These are phyloP conservation scores for Arctium minus DNA, from an alignment of 129 eudicot genomes.

Conservation along the genomic window DNA sequence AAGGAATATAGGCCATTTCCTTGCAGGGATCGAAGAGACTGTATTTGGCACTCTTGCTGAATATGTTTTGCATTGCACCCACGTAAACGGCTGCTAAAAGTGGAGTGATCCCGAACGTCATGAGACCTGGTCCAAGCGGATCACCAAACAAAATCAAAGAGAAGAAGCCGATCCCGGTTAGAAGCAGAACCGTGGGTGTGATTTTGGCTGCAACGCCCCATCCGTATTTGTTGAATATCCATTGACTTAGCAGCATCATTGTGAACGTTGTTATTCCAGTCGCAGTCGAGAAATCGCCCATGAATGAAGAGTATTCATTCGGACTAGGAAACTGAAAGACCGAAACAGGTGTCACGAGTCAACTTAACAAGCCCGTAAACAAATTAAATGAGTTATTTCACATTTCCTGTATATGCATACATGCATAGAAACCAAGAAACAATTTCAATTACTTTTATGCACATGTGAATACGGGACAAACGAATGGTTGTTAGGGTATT, in stretches of 20 bases:
- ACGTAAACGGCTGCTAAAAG: conserved; percentile 98
- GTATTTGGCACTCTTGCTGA: conserved; percentile 98
- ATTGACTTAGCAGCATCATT: conserved; percentile 95
- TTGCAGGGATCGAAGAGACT: conserved; percentile 99
- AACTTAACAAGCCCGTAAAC: neutral
- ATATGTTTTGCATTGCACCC: conserved; percentile 96
- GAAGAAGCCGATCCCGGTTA: conserved; percentile 94
- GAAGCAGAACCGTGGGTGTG: conserved; percentile 87
- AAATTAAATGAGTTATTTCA: neutral
- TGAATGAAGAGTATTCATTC: conserved; percentile 93
- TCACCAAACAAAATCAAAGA: conserved; percentile 81
- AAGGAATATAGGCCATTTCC: conserved; percentile 99
- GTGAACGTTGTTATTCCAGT: conserved; percentile 93
- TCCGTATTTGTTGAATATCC: conserved; percentile 90
- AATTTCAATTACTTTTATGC: too few species aligned
- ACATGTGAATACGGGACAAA: too few species aligned
- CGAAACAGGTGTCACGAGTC: neutral
- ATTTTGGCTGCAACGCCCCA: conserved; percentile 99
- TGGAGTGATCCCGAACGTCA: conserved; percentile 81
- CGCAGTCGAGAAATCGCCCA: conserved; percentile 99
- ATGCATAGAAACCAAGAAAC: too few species aligned
- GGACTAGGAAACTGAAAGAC: conserved; percentile 87
- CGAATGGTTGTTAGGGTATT: too few species aligned
- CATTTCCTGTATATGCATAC: neutral
- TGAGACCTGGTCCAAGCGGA: conserved; percentile 73